Conservation (phyloP, 2,329 filamentous ascomycete species). For the Diaporthe ilicicola region DNA sequence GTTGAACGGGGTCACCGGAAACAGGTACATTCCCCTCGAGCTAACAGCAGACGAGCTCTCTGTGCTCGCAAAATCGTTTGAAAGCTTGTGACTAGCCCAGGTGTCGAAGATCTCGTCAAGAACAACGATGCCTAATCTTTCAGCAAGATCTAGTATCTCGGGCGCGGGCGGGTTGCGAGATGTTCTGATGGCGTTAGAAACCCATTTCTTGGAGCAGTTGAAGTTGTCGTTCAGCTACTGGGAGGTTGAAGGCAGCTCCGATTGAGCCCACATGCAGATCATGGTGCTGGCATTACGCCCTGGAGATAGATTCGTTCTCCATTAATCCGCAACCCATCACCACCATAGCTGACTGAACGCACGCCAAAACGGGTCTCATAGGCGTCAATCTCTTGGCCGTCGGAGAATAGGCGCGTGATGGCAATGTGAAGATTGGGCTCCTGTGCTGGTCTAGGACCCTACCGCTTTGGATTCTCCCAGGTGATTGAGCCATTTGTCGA, state of each 20-base stretch:
- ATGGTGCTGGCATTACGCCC: conserved; percentile 59
- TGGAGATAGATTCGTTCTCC: conserved; percentile 52
- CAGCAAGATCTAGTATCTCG: conserved; percentile 58
- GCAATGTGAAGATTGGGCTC: conserved; percentile 55
- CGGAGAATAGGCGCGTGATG: conserved; percentile 48
- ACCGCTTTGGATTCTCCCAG: conserved; percentile 42
- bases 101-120: conserved; percentile 63
- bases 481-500: conserved; percentile 33
- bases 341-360: conserved; percentile 50
- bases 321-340: conserved; percentile 55
- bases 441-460: conserved; percentile 6
- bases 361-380: conserved; percentile 62
- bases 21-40: conserved; percentile 60
- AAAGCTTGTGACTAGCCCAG: conserved; percentile 54
- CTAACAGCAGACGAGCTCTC: conserved; percentile 56
- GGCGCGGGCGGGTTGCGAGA: conserved; percentile 63
- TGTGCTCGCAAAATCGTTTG: conserved; percentile 56
- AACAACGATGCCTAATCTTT: conserved; percentile 58
- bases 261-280: conserved; percentile 60
- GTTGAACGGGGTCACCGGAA: conserved; percentile 54
- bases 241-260: conserved; percentile 58
- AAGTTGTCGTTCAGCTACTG: conserved; percentile 58
- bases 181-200: conserved; percentile 56
- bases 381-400: conserved; percentile 45
- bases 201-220: conserved; percentile 60